These are phyloP conservation scores for Aspergillus homomorphus DNA, from an alignment of 495 filamentous ascomycete species.

Conservation along the genomic window DNA sequence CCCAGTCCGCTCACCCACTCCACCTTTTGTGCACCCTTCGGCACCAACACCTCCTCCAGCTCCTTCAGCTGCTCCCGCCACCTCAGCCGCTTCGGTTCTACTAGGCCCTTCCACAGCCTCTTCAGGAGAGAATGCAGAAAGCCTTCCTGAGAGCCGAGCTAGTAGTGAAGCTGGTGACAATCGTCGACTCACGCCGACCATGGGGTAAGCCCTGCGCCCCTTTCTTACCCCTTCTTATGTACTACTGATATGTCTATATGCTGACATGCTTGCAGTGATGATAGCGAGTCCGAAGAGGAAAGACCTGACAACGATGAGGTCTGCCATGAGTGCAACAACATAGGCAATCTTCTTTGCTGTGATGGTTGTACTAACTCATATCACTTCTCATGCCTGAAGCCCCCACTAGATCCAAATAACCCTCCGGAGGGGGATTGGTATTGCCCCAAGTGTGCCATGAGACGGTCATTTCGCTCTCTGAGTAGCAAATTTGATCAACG, in stretches of 20 bases:
- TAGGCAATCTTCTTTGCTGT: constrained; percentile 85
- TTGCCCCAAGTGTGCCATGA: constrained; percentile 68
- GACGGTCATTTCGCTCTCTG: constrained; percentile 56
- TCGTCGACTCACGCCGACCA: constrained; percentile 22
- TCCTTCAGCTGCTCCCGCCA: not conserved
- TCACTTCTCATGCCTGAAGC: constrained; percentile 82
- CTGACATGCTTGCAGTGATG: constrained; percentile 16
- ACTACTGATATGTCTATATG: not conserved
- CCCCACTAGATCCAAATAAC: constrained; percentile 62
- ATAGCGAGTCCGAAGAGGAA: constrained; percentile 18
- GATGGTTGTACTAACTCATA: constrained; percentile 85
- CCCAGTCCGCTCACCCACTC: not conserved
- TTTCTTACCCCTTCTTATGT: not conserved
- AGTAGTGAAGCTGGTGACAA: constrained; percentile 29
- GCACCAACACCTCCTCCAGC: constrained; percentile 13
- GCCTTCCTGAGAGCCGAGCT: constrained; percentile 17
- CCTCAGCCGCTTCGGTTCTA: constrained; percentile 2
- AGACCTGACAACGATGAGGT: constrained; percentile 75
- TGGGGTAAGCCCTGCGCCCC: constrained; percentile 6
- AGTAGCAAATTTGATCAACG: constrained; percentile 55
- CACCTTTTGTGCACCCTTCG: not conserved
- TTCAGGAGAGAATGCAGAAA: not conserved
- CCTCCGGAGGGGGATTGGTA: constrained; percentile 76
- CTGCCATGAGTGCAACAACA: constrained; percentile 76
- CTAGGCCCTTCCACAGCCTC: not conserved